These are phyloP conservation scores for Aspergillus olivimuriae DNA, from an alignment of 495 filamentous ascomycete genomes.

Conservation along the genomic window DNA sequence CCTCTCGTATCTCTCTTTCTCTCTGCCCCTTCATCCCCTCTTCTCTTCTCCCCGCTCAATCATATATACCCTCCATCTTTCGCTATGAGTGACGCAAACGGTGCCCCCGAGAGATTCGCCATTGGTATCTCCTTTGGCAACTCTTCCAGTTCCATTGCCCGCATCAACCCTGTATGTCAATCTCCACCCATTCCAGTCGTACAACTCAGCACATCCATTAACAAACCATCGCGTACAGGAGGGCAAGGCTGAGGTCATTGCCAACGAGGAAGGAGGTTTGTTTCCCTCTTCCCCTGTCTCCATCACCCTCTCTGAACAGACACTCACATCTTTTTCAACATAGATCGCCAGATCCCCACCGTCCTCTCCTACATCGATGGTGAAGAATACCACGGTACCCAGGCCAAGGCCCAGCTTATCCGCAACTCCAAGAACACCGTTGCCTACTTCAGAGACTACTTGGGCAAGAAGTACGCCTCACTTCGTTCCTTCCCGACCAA, in stretches of 20 bases:
- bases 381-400: constrained; percentile 93
- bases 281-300: background rate
- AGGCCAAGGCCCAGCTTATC: constrained; percentile 87
- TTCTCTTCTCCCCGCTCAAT: constrained; percentile 12
- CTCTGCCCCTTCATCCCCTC: background rate
- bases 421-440: constrained; percentile 90
- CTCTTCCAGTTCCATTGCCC: constrained; percentile 93
- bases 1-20: too few species aligned
- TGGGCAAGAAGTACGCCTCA: constrained; percentile 74
- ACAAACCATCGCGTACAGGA: constrained; percentile 46
- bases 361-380: constrained; percentile 90
- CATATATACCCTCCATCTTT: constrained; percentile 16
- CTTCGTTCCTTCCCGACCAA: background rate
- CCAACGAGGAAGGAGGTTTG: constrained; percentile 96
- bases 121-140: constrained; percentile 99
- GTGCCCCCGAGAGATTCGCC: constrained; percentile 53
- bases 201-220: background rate
- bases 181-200: background rate
- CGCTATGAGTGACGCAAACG: constrained; percentile 51
- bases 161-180: constrained; percentile 56
- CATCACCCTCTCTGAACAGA: constrained; percentile 1
- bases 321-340: constrained; percentile 4
- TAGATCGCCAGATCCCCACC: constrained; percentile 94
- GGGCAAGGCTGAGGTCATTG: constrained; percentile 94
- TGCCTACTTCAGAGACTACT: constrained; percentile 90